A percentile compares a stretch with the other conserved stretches of the same genome.
phyloP scores from a whole-genome alignment of 2,329 filamentous ascomycete genomes.

The Ophiostoma quercus region DNA sequence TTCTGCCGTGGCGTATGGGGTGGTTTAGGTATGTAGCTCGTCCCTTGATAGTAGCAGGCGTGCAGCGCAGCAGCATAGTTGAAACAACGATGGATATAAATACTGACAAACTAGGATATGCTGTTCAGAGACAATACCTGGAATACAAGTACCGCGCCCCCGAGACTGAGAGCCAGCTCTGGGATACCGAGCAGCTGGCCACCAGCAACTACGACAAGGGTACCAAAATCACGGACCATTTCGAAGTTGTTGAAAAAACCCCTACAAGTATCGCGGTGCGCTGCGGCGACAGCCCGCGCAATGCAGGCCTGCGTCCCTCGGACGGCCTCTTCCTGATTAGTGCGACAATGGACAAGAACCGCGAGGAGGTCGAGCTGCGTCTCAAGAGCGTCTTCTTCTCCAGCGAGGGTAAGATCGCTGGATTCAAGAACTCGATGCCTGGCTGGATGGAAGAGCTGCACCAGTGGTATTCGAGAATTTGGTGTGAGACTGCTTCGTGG shows the following conservation, averaged over 20 bases:
- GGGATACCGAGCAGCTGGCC: conserved; percentile 52
- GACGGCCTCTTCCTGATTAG: conserved; percentile 65
- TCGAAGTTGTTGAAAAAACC: conserved; percentile 63
- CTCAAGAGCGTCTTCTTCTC: conserved; percentile 60
- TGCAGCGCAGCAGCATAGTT: background rate
- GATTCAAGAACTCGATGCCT: conserved; percentile 35
- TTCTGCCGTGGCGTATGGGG: conserved; percentile 66
- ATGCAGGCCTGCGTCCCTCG: conserved; percentile 49
- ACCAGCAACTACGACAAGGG: conserved; percentile 56
- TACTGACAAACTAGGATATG: conserved; percentile 42
- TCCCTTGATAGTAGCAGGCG: background rate
- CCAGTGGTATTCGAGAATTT: conserved; percentile 40
- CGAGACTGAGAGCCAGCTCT: conserved; percentile 56
- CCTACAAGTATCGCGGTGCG: conserved; percentile 56
- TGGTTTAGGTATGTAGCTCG: conserved; percentile 50
- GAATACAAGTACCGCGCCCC: conserved; percentile 54
- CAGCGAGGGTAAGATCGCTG: conserved; percentile 37
- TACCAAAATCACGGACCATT: conserved; percentile 63
- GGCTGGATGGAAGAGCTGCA: conserved; percentile 36
- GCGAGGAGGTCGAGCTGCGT: conserved; percentile 56
- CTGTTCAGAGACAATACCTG: conserved; percentile 53
- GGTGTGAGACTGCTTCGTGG: conserved; percentile 39
- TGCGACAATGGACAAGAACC: conserved; percentile 53
- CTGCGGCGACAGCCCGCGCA: conserved; percentile 60
- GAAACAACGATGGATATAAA: background rate